These are phyloP conservation scores for Astrothelium macrocarpum DNA, from an alignment of 495 filamentous ascomycete species.

Conservation along the genomic window DNA sequence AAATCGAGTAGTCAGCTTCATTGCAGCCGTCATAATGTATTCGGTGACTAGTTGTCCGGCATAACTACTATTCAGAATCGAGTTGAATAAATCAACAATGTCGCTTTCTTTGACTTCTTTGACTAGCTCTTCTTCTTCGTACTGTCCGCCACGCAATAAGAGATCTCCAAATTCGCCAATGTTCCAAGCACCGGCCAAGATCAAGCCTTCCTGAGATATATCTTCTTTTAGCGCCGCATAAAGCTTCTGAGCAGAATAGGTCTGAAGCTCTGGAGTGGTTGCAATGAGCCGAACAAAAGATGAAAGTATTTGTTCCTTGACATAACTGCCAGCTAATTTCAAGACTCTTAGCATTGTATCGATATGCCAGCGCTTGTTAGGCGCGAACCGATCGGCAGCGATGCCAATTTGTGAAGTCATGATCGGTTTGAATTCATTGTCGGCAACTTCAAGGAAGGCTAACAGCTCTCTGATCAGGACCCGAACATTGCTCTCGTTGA, in stretches of 20 bases:
- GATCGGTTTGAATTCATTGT: conserved; percentile 95
- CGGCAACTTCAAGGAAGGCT: conserved; percentile 89
- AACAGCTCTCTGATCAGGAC: conserved; percentile 86
- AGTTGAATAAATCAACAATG: conserved; percentile 79
- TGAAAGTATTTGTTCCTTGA: conserved; percentile 94
- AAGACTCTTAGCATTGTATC: conserved; percentile 95
- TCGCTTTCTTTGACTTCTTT: conserved; percentile 84
- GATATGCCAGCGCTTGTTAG: conserved; percentile 95
- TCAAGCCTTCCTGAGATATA: conserved; percentile 92
- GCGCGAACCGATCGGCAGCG: conserved; percentile 89
- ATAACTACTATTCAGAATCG: conserved; percentile 88
- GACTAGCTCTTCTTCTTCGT: conserved; percentile 90
- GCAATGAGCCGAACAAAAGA: conserved; percentile 94
- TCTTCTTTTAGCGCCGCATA: conserved; percentile 86
- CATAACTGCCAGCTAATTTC: conserved; percentile 87
- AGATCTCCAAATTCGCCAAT: conserved; percentile 96
- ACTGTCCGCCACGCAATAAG: conserved; percentile 76
- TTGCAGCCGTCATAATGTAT: conserved; percentile 88
- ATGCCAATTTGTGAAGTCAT: conserved; percentile 98
- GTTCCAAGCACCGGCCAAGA: conserved; percentile 90
- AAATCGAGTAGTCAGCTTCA: conserved; percentile 90
- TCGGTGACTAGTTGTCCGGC: conserved; percentile 80
- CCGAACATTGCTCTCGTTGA: conserved; percentile 92
- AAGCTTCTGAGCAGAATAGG: conserved; percentile 91
- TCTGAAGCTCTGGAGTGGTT: conserved; percentile 87